These are phyloP conservation scores for Podospora pseudocomata DNA, from an alignment of 495 filamentous ascomycete species.

Conservation along the genomic window DNA sequence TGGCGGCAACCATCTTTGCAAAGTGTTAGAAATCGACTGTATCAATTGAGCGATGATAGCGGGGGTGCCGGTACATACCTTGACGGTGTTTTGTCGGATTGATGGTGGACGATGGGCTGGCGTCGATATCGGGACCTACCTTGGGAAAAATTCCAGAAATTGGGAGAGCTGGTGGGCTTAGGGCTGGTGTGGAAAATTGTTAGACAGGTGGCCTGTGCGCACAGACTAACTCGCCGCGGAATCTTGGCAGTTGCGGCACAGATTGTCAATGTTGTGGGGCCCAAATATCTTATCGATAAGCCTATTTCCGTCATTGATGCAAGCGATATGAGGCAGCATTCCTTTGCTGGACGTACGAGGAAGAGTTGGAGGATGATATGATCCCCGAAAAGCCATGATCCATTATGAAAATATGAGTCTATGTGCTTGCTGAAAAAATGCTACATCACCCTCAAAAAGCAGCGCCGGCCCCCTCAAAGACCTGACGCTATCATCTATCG, in stretches of 20 bases:
- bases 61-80: conserved; percentile 34
- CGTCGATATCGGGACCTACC: conserved; percentile 35
- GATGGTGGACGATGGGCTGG: conserved; percentile 39
- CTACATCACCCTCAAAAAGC: background rate
- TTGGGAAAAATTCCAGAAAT: conserved; percentile 40
- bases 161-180: conserved; percentile 33
- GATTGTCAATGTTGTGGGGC: background rate
- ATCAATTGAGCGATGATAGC: conserved; percentile 10
- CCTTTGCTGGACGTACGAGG: background rate
- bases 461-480: background rate
- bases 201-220: conserved; percentile 28
- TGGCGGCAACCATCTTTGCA: conserved; percentile 89
- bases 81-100: conserved; percentile 44
- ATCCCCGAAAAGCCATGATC: background rate
- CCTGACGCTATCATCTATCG: background rate
- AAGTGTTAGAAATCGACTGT: conserved; percentile 30
- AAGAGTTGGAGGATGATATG: background rate
- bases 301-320: background rate
- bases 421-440: background rate
- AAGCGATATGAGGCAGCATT: background rate
- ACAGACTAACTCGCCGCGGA: background rate
- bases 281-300: conserved; percentile 13
- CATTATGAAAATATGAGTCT: background rate
- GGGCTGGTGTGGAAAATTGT: conserved; percentile 35
- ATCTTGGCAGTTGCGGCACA: conserved; percentile 11